Base-by-base conservation (phyloP, 2,329 filamentous ascomycete species). In the Ramularia collo-cygni region DNA sequence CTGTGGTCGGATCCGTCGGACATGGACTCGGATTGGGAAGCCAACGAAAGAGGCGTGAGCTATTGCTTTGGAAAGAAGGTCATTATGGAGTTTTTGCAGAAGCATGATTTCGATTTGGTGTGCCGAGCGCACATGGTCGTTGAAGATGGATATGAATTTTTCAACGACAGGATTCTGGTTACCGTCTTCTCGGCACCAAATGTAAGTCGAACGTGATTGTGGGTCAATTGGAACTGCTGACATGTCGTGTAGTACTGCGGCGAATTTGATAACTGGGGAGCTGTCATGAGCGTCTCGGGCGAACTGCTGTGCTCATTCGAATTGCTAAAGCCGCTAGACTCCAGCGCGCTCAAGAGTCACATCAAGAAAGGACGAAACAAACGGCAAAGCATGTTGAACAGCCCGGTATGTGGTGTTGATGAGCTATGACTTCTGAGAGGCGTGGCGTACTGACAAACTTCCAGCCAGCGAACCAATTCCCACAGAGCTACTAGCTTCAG, bases 31-130 rank as follows among this genome's bases (percentile, higher is more conserved):
- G 92, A 96, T 55, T 98, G 92, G 92, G 90, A 96, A 61, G 86
- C 88, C 13, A 98, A 96, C 50, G 92, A 98, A 63, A 74, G 92
- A 59, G 92, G 92, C 37, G 92, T 98, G 35, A 95, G 89, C 61
- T 98, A 96, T 63, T 96, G 92, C 61, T 98, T 98, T 60, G 90
- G 90, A 34, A 96, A 96, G 66, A 92, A 93, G 59, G 90, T 98
- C 50, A 96, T 98, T 47, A 89, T 89, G 63, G 88, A 96, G 55
- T 98, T 98, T 62, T 69, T 98, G 49, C 83, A 88, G 44, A 79
- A 85, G 40, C 92, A 98, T 61, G 92, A 98, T 65, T 96, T 98
- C 61, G 92, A 98, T 63, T 71, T 98, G 36, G 90, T 98, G 37
- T 98, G 92, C 62, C 82, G 92, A 52, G 92, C 92, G 35, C 92